Percentiles rank a stretch among this genome's conserved stretches.
Evolutionary conservation across 805 yeast genomes (phyloP).

Genomic region (Candida tammaniensis): DNA sequence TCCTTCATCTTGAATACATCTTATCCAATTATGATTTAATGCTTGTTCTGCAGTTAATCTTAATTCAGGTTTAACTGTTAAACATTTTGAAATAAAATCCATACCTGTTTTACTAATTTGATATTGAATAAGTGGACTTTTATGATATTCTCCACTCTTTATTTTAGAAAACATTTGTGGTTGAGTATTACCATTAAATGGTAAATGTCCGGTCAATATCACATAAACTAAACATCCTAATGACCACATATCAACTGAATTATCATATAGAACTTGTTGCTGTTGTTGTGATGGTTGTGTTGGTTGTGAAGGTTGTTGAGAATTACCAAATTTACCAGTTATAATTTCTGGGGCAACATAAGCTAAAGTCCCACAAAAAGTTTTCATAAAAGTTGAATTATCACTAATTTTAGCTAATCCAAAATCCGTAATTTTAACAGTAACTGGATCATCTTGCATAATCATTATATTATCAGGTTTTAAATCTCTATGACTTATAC

Average conservation of each 20-base stretch:
- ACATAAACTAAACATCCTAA: constrained; percentile 93
- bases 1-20: constrained; percentile 19
- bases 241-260: constrained; percentile 96
- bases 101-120: constrained; percentile 67
- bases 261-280: constrained; percentile 52
- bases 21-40: constrained; percentile 79
- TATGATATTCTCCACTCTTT: constrained; percentile 74
- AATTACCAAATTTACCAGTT: constrained; percentile 49
- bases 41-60: constrained; percentile 79
- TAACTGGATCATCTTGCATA: constrained; percentile 85
- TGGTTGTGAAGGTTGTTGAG: constrained; percentile 15
- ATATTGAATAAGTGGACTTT: constrained; percentile 64
- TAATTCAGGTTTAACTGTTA: constrained; percentile 72
- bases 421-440: constrained; percentile 92
- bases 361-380: constrained; percentile 96
- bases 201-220: constrained; percentile 86
- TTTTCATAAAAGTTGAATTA: constrained; percentile 81
- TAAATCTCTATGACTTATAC: constrained; percentile 93
- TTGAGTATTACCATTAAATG: constrained; percentile 92
- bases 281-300: constrained; percentile 9
- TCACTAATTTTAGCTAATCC: constrained; percentile 92
- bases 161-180: constrained; percentile 79
- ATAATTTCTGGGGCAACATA: constrained; percentile 95
- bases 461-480: constrained; percentile 95
- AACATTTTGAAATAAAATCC: constrained; percentile 65